Evolutionary conservation across 2,329 filamentous ascomycete species (phyloP).

Genomic region (Colletotrichum sp.): DNA sequence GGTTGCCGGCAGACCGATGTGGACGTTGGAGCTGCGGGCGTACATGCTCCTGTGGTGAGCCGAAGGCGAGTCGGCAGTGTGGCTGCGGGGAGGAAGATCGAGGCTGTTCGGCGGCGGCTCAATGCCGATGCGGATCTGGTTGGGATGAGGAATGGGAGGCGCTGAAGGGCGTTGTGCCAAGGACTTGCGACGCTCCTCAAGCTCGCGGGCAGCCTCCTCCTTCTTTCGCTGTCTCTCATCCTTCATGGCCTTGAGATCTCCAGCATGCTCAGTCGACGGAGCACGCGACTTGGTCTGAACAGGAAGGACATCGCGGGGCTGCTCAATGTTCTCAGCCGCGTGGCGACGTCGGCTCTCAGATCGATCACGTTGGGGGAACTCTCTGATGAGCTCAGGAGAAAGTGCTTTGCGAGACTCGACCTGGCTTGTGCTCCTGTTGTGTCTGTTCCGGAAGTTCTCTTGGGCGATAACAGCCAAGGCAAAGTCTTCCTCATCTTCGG

Average conservation of each 20-base stretch:
- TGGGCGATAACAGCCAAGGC: constrained; percentile 57
- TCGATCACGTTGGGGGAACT: constrained; percentile 36
- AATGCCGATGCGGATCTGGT: constrained; percentile 45
- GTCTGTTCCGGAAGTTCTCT: constrained; percentile 61
- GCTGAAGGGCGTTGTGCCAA: constrained; percentile 81
- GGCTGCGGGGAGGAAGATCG: constrained; percentile 61
- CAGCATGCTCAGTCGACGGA: constrained; percentile 51
- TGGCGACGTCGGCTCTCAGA: constrained; percentile 44
- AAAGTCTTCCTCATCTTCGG: constrained; percentile 71
- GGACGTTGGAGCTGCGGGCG: constrained; percentile 47
- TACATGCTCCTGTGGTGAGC: constrained; percentile 48
- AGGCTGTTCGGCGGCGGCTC: constrained; percentile 34
- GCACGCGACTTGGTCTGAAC: constrained; percentile 33
- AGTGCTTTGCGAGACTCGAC: constrained; percentile 33
- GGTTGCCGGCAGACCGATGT: constrained; percentile 85
- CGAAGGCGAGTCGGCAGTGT: constrained; percentile 66
- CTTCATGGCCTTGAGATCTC: constrained; percentile 61
- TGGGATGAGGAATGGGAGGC: constrained; percentile 80
- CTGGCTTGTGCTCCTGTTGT: constrained; percentile 57
- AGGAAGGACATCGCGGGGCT: constrained; percentile 31
- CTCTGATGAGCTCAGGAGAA: constrained; percentile 38
- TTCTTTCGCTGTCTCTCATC: constrained; percentile 71
- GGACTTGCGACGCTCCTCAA: constrained; percentile 87
- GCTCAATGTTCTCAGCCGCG: constrained; percentile 33
- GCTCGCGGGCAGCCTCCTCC: constrained; percentile 79